Base-by-base conservation (phyloP, 1,139 yeast genomes). In the Candida tropicalis region DNA sequence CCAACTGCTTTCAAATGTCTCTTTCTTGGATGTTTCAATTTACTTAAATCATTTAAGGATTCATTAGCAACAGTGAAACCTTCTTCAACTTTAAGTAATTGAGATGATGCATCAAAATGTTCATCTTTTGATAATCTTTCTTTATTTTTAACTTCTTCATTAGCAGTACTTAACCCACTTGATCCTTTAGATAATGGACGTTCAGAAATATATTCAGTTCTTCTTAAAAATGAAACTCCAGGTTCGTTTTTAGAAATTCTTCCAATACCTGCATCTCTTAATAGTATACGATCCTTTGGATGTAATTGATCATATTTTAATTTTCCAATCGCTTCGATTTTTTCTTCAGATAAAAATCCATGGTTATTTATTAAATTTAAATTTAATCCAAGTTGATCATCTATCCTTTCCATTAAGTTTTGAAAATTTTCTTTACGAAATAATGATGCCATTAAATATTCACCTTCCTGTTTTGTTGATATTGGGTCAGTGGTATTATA, bases 141-240 rank as follows among this genome's bases (percentile, higher is more conserved):
- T 27, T 53, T 48, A 29, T 51, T 54, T 41, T 50, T 29, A 16
- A 29, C 31, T 41, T 54, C 56, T 24, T 48, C 50, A 15, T 45
- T 47, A 9, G 47, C 43, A 17, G 56, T 41, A 9, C 26, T 27
- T 7, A 51, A 42, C n/a, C 31, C 38, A 11, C 44, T 42, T 7
- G 45, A 43, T 4, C 47, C 29, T 44, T 59, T 60, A 5, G 65
- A 57, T 20, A 57, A 43, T 37, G 63, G 65, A 41, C 63, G 65
- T 50, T 70, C 81, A 11, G 90, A 76, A 49, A 89, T 87, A 62
- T 93, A 93, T 63, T 93, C 98, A 0, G 98, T 91, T 69, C 98
- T 82, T 68, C 98, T 83, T 60, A 91, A 76, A 68, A 91, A 91
- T 15, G 95, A 80, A 20, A 91, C 97, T 48, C 71, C 81, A 48